Base-by-base conservation (phyloP, 805 yeast species). In the Candida caryicola region DNA sequence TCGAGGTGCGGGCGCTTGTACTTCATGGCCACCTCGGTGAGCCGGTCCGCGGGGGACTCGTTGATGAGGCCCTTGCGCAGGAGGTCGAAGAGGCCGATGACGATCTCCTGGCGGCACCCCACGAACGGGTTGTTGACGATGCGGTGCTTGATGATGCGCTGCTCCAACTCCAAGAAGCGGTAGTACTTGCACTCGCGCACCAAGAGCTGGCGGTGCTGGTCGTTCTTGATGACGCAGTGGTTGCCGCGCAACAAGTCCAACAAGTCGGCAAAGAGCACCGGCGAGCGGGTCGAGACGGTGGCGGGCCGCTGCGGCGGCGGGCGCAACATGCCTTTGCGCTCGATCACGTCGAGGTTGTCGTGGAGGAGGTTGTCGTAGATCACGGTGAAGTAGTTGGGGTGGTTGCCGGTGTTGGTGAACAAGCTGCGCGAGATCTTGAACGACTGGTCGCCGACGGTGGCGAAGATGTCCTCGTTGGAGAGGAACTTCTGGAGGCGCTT, bases 221-320 rank as follows among this genome's bases (percentile, higher is more conserved):
- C 83, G 39, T 72, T 66, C 31, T 54, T 51, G 14, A 85, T 67
- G 1, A 66, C 62, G 14, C 76, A 48, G 3, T 62, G 54, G 26
- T 77, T 74, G 0, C 90, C 90, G 43, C 73, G 70, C 17, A 87
- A 57, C 2, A 78, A 52, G 17, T 68, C 66, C 32, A 89, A 37
- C 18, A 89, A 50, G 32, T 77, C 81, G 14, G 55, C 64, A 54
- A 81, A 88, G 38, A 77, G 55, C 15, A 51, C 56, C 0, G 82
- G 73, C 2, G 81, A 74, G 44, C 88, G 66, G 25, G 71, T 61
- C 3, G 74, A 60, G 2, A 72, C 72, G 1, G 71, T 66, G 2
- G 81, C 67, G 0, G 85, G 84, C 7, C 77, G 71, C 40, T 78
- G 74, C 1, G 93, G 87, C 3, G 95, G 95, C 1, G 96, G 96